A percentile compares a stretch with the other conserved stretches of the same genome.
Evolutionary conservation across 352 stramenopile species (phyloP).

Genomic region (Phytophthora melonis): DNA sequence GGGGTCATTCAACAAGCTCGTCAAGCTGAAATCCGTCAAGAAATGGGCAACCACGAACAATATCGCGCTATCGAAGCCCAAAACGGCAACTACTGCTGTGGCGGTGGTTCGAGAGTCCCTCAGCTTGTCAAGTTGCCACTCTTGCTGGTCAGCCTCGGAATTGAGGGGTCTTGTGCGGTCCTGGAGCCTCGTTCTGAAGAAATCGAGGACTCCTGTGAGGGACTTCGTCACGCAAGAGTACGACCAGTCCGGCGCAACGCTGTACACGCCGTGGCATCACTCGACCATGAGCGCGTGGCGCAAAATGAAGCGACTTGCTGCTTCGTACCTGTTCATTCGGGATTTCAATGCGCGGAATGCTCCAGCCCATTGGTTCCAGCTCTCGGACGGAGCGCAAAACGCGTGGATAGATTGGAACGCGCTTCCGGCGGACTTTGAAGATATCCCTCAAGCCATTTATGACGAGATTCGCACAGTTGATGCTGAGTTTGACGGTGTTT

Average conservation of each 20-base stretch:
- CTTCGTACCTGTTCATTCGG: slow-evolving; percentile 33
- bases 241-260: slow-evolving; percentile 5
- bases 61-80: not conserved
- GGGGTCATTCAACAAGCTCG: slow-evolving; percentile 14
- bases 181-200: slow-evolving; percentile 26
- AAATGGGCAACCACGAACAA: slow-evolving; percentile 15
- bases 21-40: slow-evolving; percentile 20
- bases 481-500: not conserved
- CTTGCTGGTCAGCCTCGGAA: slow-evolving; percentile 23
- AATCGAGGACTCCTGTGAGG: not conserved
- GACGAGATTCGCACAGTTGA: slow-evolving; percentile 28
- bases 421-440: slow-evolving; percentile 35
- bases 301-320: slow-evolving; percentile 36
- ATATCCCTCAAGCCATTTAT: slow-evolving; percentile 30
- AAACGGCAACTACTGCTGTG: not conserved
- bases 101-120: not conserved
- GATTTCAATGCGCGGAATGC: slow-evolving; percentile 19
- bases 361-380: slow-evolving; percentile 23
- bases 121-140: slow-evolving; percentile 1
- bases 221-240: slow-evolving; percentile 16
- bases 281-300: slow-evolving; percentile 26
- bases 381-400: slow-evolving; percentile 20
- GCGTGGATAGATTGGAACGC: slow-evolving; percentile 18
- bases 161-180: slow-evolving; percentile 19
- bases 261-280: slow-evolving; percentile 23